Base-by-base conservation (phyloP, 202 grass and related monocot species). In the Bolboschoenoplectus hybrid region DNA sequence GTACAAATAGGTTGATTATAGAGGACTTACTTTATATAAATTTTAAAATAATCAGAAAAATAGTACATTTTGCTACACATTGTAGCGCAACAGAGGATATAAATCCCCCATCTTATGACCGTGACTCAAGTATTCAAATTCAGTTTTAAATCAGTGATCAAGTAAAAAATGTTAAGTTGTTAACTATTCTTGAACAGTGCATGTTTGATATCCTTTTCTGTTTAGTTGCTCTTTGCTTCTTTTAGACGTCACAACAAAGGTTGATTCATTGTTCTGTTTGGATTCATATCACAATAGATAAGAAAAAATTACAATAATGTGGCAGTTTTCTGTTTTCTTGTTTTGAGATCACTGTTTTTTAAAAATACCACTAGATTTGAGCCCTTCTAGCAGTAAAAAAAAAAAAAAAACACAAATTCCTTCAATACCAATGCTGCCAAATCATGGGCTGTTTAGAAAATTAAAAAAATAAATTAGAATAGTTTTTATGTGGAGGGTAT, bases 161-260 rank as follows among this genome's bases (percentile, higher is more conserved):
- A 78, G 51, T 57, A 12, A 79, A 58, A 79, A 57, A 79, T 79
- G 16, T 41, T 4, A 60, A 78, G 7, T 60, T 79, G 16, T 41
- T 4, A 60, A 78, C 16, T 60, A 4, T 14, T 53, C 6, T 79
- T 79, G 7, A 58, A 57, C 3, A 58, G 32, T 55, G 51, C 32
- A 40, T 1, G 11, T 56, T 34, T 77, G 10, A 79, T 58, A 11
- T 41, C 9, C 9, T 35, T 58, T 7, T 39, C 35, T 1, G 0
- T 58, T 58, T 79, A 55, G 49, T 56, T 79, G 1, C 16, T 16
- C 16, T 17, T 61, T 19, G 19, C 16, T n/a, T n/a, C n/a, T 56
- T 39, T 41, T 41, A 35, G 58, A 35, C 52, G 58, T 40, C 12
- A 10, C 2, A 58, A 19, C 5, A 77, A 10, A 12, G 6, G 8